phyloP scores from a whole-genome alignment of 2,329 filamentous ascomycete species.

The Stemphylium beticola region DNA sequence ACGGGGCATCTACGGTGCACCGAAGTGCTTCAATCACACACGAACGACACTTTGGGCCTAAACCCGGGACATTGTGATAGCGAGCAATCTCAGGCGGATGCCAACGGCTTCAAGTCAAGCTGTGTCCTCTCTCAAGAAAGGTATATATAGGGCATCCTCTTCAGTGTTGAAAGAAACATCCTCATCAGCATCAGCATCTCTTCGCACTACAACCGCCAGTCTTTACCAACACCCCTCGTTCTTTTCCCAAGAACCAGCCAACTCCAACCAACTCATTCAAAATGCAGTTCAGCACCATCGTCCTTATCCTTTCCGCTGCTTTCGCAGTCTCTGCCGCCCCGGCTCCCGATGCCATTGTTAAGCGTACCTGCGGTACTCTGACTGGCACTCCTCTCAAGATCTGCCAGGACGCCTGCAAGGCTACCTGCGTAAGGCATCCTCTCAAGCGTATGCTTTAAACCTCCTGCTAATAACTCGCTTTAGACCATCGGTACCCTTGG shows the following conservation, averaged over 20 bases:
- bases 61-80: too few relatives aligned
- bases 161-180: background rate
- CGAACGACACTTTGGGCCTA: too few relatives aligned
- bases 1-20: too few relatives aligned
- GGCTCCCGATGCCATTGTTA: background rate
- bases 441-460: background rate
- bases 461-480: background rate
- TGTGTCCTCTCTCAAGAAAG: background rate
- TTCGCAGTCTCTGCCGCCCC: background rate
- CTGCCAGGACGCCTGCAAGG: background rate
- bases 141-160: background rate
- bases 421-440: background rate
- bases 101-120: too few relatives aligned
- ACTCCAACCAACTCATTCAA: background rate
- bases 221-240: background rate
- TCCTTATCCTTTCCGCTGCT: background rate
- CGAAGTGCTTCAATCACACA: too few relatives aligned
- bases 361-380: background rate
- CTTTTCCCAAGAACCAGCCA: background rate
- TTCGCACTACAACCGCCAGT: background rate
- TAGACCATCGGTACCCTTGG: background rate
- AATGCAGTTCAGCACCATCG: background rate
- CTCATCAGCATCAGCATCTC: background rate
- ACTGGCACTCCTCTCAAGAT: background rate
- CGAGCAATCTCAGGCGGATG: too few relatives aligned